These are phyloP conservation scores for Dentiscutata heterogama DNA, from an alignment of 371 early-diverging fungal species.

Conservation along the genomic window DNA sequence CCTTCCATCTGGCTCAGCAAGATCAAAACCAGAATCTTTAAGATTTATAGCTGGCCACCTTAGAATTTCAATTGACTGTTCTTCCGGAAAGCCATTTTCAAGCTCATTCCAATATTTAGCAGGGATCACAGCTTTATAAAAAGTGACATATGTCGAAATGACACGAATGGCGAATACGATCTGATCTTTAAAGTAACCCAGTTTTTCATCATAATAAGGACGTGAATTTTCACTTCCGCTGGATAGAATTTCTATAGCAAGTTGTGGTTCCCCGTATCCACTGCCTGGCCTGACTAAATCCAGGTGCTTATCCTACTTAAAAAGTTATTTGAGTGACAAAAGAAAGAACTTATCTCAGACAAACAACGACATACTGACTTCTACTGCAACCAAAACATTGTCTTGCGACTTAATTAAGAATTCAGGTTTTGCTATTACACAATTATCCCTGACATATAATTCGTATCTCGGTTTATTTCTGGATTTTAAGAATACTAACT, in stretches of 20 bases:
- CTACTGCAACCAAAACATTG: slow-evolving; percentile 14
- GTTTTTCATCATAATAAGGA: background rate
- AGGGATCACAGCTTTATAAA: slow-evolving; percentile 37
- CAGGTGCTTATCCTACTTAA: slow-evolving; percentile 36
- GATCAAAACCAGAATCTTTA: slow-evolving; percentile 25
- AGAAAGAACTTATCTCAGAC: background rate
- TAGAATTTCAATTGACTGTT: slow-evolving; percentile 28
- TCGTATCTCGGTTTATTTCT: slow-evolving; percentile 3
- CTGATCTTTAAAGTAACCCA: background rate
- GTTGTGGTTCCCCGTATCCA: slow-evolving; percentile 17
- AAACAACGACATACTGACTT: slow-evolving; percentile 31
- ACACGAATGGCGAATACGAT: slow-evolving; percentile 22
- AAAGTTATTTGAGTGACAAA: slow-evolving; percentile 22
- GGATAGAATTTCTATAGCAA: slow-evolving; percentile 29
- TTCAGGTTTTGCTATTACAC: slow-evolving; percentile 20
- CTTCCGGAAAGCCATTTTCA: background rate
- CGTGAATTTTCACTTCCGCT: slow-evolving; percentile 30
- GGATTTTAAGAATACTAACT: slow-evolving; percentile 7
- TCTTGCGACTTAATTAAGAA: background rate
- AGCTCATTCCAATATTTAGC: slow-evolving; percentile 23
- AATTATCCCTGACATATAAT: background rate
- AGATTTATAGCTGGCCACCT: slow-evolving; percentile 10
- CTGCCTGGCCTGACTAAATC: background rate
- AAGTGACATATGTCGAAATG: slow-evolving; percentile 23
- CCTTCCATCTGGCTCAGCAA: slow-evolving; percentile 32